Evolutionary conservation across 768 basidiomycete genomes (phyloP).

Genomic region (Trametopsis cervina): DNA sequence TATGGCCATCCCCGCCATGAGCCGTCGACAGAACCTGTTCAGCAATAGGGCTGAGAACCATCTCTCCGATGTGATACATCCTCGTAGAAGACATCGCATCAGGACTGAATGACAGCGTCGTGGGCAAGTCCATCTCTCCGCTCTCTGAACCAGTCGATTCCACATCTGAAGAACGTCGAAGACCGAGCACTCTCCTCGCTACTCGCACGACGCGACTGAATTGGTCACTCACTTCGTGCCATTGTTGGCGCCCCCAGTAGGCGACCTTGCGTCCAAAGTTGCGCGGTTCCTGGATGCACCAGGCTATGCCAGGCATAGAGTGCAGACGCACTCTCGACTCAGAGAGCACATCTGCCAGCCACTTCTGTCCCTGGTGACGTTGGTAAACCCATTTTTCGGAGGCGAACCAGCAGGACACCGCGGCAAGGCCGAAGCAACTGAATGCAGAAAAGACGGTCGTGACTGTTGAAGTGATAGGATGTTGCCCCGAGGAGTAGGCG

Average conservation of each 20-base stretch:
- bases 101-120: conserved; percentile 10
- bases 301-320: conserved; percentile 17
- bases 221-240: conserved; percentile 13
- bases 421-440: conserved; percentile 63
- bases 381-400: conserved; percentile 62
- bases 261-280: conserved; percentile 12
- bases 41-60: conserved; percentile 15
- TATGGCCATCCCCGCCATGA: conserved; percentile 14
- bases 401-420: conserved; percentile 70
- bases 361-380: conserved; percentile 58
- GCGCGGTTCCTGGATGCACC: conserved; percentile 20
- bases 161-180: neutral
- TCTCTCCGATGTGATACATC: no score
- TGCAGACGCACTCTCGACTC: conserved; percentile 20
- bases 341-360: conserved; percentile 53
- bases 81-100: conserved; percentile 17
- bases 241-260: conserved; percentile 15
- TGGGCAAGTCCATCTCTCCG: conserved; percentile 8
- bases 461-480: conserved; percentile 53
- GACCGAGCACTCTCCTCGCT: conserved; percentile 2
- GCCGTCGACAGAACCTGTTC: conserved; percentile 17
- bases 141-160: conserved; percentile 4
- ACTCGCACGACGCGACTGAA: conserved; percentile 3
- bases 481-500: conserved; percentile 64
- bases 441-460: conserved; percentile 74